phyloP scores from a whole-genome alignment of 2,329 filamentous ascomycete species.

The Tolypocladium inflatum region DNA sequence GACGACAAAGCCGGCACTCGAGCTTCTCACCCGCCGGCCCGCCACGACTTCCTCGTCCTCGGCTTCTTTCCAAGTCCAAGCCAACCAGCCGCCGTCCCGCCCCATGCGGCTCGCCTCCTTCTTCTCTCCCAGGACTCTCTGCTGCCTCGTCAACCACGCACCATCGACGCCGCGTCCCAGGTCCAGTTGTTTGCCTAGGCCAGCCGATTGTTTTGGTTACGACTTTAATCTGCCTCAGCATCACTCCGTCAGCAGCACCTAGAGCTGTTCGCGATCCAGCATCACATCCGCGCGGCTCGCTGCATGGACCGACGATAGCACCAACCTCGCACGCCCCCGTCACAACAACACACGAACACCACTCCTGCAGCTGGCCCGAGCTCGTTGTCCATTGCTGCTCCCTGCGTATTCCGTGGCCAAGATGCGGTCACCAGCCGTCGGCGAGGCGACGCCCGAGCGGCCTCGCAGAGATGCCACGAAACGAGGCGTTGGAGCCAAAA shows the following conservation, averaged over 20 bases:
- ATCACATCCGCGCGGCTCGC: neutral
- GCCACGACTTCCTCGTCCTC: neutral
- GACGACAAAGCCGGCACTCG: neutral
- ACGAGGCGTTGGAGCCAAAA: neutral
- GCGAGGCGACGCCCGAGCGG: neutral
- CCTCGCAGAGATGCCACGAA: neutral
- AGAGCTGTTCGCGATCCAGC: neutral
- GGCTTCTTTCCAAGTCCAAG: neutral
- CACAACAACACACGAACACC: neutral
- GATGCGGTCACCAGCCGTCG: neutral
- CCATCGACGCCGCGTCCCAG: conserved; percentile 3
- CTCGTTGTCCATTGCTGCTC: neutral
- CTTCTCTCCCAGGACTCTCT: neutral
- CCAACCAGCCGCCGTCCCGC: neutral
- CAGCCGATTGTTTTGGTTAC: conserved; percentile 19
- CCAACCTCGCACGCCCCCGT: neutral
- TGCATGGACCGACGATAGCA: conserved; percentile 1
- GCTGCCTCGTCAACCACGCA: neutral
- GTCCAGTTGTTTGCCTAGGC: conserved; percentile 10
- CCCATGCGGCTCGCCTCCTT: neutral
- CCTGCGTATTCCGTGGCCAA: neutral
- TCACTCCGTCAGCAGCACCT: conserved; percentile 14
- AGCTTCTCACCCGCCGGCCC: neutral
- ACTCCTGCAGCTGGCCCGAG: neutral
- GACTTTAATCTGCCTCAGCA: conserved; percentile 16